Conservation (phyloP, 345 rosid genomes). For the Salix caprea region DNA sequence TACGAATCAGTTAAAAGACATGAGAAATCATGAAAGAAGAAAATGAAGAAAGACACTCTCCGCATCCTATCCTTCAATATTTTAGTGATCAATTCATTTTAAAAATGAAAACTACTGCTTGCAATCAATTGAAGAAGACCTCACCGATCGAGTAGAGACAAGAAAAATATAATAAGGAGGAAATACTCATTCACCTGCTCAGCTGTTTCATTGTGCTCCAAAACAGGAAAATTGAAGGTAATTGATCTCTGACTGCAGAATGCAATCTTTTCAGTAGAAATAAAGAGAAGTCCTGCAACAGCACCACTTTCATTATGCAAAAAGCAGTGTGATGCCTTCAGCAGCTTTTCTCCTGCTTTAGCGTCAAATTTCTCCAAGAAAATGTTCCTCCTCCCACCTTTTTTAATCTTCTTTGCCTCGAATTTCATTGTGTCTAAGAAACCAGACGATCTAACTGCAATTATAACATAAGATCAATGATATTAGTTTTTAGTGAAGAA, state of each 20-base stretch:
- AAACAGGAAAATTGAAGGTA: constrained; percentile 14
- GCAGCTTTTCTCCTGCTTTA: constrained; percentile 34
- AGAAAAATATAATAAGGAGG: neutral
- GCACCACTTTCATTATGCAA: constrained; percentile 43
- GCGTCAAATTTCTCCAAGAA: constrained; percentile 36
- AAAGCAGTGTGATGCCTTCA: constrained; percentile 50
- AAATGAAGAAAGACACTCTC: too few relatives aligned
- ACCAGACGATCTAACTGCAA: constrained; percentile 33
- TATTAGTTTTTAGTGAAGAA: neutral
- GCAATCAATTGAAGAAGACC: too few relatives aligned
- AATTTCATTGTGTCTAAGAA: constrained; percentile 40
- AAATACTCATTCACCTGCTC: constrained; percentile 24
- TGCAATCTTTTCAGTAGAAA: constrained; percentile 33
- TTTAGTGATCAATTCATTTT: too few relatives aligned
- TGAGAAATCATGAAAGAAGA: too few relatives aligned
- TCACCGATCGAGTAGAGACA: neutral
- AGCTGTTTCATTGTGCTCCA: constrained; percentile 17
- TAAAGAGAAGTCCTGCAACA: constrained; percentile 43
- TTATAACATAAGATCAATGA: neutral
- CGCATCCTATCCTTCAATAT: neutral
- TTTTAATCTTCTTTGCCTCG: constrained; percentile 37
- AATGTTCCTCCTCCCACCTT: constrained; percentile 39
- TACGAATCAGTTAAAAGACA: too few relatives aligned
- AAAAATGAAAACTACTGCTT: too few relatives aligned
- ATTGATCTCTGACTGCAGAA: constrained; percentile 38